Conservation (phyloP, 2,329 filamentous ascomycete genomes). For the Triangularia verruculosa region DNA sequence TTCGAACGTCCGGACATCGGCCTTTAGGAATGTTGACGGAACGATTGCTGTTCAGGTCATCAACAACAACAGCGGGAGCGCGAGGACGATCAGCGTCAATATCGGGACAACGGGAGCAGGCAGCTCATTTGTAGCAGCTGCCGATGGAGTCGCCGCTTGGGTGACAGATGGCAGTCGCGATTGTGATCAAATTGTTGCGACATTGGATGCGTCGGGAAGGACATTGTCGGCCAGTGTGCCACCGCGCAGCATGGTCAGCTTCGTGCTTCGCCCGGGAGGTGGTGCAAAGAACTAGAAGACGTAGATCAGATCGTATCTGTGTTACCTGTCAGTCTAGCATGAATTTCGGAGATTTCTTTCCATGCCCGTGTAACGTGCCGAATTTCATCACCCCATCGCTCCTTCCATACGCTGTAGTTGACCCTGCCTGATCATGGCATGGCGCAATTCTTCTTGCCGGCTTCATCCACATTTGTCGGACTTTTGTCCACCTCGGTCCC, state of each 20-base stretch:
- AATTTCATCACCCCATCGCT: too few species aligned
- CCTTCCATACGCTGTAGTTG: too few species aligned
- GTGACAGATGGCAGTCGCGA: constrained; percentile 8
- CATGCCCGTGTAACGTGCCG: too few species aligned
- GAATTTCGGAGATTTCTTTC: too few species aligned
- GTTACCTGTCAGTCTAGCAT: too few species aligned
- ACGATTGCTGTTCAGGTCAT: constrained; percentile 32
- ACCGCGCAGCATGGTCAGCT: constrained; percentile 10
- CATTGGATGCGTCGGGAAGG: background rate
- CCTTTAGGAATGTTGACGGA: constrained; percentile 35
- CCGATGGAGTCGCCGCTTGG: constrained; percentile 1
- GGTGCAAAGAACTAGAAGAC: background rate
- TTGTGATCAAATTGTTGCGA: constrained; percentile 4
- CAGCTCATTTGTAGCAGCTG: background rate
- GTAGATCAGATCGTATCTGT: too few species aligned
- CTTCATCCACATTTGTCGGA: too few species aligned
- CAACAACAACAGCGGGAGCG: constrained; percentile 32
- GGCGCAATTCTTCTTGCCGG: too few species aligned
- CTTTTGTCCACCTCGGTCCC: background rate
- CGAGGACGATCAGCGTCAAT: background rate
- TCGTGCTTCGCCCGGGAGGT: constrained; percentile 6
- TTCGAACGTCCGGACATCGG: constrained; percentile 24
- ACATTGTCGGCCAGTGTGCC: constrained; percentile 7
- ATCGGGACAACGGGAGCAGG: background rate
- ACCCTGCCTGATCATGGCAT: too few species aligned